phyloP scores from a whole-genome alignment of 2,329 filamentous ascomycete species.

The Alternaria atra region DNA sequence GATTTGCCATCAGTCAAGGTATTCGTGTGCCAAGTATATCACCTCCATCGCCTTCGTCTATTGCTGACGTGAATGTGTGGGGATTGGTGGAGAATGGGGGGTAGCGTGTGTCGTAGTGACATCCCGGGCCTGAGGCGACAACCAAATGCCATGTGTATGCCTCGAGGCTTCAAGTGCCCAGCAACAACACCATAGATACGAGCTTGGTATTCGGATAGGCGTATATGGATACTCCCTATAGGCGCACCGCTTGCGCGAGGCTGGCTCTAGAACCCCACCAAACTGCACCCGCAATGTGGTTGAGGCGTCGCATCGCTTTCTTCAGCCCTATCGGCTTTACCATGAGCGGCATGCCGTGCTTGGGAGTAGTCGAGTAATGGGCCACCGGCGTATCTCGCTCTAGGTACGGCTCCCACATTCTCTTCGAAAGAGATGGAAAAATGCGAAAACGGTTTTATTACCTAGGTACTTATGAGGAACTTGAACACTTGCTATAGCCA shows the following conservation, averaged over 20 bases:
- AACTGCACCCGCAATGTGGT: neutral
- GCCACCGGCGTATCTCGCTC: conserved; percentile 5
- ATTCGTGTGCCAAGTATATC: conserved; percentile 28
- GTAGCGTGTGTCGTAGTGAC: conserved; percentile 7
- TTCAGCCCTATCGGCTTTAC: conserved; percentile 14
- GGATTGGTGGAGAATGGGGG: conserved; percentile 45
- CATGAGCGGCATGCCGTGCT: conserved; percentile 7
- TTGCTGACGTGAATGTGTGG: conserved; percentile 33
- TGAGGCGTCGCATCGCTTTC: conserved; percentile 6
- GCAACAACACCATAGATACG: conserved; percentile 8
- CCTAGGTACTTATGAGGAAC: neutral
- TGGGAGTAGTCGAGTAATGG: conserved; percentile 1
- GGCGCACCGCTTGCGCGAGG: conserved; percentile 2
- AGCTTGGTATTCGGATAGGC: conserved; percentile 10
- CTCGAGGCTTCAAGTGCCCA: conserved; percentile 11
- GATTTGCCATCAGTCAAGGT: conserved; percentile 19
- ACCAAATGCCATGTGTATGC: conserved; percentile 5
- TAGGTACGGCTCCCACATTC: neutral
- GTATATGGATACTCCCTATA: conserved; percentile 1
- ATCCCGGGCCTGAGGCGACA: conserved; percentile 14
- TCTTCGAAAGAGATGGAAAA: conserved; percentile 3
- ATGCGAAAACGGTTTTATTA: neutral
- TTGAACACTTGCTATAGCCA: neutral
- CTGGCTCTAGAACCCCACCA: conserved; percentile 1
- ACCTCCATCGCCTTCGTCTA: conserved; percentile 16